Conservation (phyloP, 2,329 filamentous ascomycete genomes). For the Fusarium humuli region DNA sequence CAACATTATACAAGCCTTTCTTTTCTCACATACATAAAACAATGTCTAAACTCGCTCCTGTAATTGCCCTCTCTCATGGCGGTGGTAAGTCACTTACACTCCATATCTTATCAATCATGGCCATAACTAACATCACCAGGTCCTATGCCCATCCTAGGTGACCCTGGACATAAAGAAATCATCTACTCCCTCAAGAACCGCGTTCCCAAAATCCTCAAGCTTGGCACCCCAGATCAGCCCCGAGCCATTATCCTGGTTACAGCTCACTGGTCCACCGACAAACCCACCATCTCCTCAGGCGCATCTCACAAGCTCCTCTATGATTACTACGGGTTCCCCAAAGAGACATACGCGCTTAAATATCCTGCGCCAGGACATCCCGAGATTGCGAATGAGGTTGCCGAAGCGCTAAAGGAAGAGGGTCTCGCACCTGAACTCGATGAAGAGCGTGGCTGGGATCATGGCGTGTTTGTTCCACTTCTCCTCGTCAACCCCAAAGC, state of each 20-base stretch:
- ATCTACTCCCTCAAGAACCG: constrained; percentile 63
- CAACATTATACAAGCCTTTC: not conserved
- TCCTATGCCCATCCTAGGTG: constrained; percentile 68
- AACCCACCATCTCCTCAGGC: constrained; percentile 64
- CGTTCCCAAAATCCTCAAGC: constrained; percentile 66
- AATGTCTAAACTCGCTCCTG: constrained; percentile 57
- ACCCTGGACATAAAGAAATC: constrained; percentile 64
- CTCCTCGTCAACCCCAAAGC: constrained; percentile 65
- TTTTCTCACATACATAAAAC: constrained; percentile 21
- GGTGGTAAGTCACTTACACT: constrained; percentile 52
- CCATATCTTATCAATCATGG: not conserved
- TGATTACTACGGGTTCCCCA: constrained; percentile 70
- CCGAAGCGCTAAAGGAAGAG: constrained; percentile 57
- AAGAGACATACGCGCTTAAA: constrained; percentile 65
- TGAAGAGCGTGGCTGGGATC: constrained; percentile 64
- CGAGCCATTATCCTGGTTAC: constrained; percentile 68
- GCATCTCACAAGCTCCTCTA: constrained; percentile 62
- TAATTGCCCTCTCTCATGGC: constrained; percentile 63
- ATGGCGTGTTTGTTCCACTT: constrained; percentile 70
- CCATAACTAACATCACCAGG: constrained; percentile 49
- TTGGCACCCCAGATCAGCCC: constrained; percentile 62
- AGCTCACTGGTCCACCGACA: constrained; percentile 65
- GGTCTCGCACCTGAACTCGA: constrained; percentile 59
- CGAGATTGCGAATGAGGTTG: constrained; percentile 62
- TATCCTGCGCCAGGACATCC: constrained; percentile 69